These are phyloP conservation scores for Bathelium albidoporum DNA, from an alignment of 495 filamentous ascomycete genomes.

Conservation along the genomic window DNA sequence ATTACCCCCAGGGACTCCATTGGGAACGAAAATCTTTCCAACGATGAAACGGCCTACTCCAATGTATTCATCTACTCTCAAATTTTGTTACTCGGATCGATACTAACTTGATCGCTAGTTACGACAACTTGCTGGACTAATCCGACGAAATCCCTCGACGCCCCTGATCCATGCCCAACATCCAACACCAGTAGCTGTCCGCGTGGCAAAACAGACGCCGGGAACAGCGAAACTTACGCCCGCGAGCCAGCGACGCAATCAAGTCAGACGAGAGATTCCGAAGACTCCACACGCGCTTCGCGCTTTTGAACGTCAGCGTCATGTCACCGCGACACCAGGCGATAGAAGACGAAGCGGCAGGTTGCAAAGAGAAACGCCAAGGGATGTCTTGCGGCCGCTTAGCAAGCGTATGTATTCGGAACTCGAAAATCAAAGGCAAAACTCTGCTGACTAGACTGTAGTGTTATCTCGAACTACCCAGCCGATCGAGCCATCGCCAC, in stretches of 20 bases:
- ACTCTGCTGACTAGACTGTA: neutral
- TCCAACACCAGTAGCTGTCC: neutral
- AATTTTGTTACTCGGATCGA: neutral
- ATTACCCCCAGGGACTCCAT: constrained; percentile 3
- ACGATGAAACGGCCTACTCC: constrained; percentile 4
- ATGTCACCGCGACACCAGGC: constrained; percentile 62
- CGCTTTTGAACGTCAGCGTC: constrained; percentile 58
- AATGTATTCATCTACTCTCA: neutral
- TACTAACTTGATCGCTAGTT: neutral
- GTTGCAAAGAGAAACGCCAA: constrained; percentile 64
- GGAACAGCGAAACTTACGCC: neutral
- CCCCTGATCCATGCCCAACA: neutral
- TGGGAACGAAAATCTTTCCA: neutral
- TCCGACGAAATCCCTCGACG: neutral
- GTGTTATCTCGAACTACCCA: constrained; percentile 49
- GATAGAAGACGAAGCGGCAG: constrained; percentile 55
- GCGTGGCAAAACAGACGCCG: neutral
- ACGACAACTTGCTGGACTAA: constrained; percentile 1
- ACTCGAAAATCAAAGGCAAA: neutral
- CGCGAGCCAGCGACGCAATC: neutral
- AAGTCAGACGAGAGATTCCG: constrained; percentile 21
- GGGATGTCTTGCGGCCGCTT: constrained; percentile 57
- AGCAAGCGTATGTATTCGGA: constrained; percentile 35
- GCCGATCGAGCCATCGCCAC: constrained; percentile 50
- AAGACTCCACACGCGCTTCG: constrained; percentile 65